Evolutionary conservation across 805 yeast genomes (phyloP).

Genomic region (Candida arabinofermentans): DNA sequence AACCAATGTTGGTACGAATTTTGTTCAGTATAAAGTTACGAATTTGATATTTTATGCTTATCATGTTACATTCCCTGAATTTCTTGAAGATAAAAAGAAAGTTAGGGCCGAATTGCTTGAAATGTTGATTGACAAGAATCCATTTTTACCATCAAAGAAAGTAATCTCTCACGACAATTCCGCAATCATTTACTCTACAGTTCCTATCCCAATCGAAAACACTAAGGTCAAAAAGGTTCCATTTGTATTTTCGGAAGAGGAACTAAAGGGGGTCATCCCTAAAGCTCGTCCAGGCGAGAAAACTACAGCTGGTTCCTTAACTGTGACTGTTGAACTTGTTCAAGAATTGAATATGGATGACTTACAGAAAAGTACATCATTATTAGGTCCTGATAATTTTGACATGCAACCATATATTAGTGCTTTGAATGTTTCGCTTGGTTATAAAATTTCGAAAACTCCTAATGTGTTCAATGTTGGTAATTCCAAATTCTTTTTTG

Average conservation of each 20-base stretch:
- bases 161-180: conserved; percentile 24
- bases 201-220: conserved; percentile 18
- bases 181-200: conserved; percentile 15
- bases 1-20: conserved; percentile 22
- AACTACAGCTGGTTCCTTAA: conserved; percentile 4
- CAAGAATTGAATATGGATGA: conserved; percentile 21
- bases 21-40: conserved; percentile 13
- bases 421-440: conserved; percentile 20
- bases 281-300: conserved; percentile 2
- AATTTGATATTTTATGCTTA: conserved; percentile 18
- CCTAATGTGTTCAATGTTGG: conserved; percentile 22
- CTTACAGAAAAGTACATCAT: conserved; percentile 14
- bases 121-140: conserved; percentile 16
- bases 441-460: conserved; percentile 20
- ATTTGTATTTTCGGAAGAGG: conserved; percentile 16
- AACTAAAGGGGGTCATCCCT: conserved; percentile 17
- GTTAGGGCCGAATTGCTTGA: conserved; percentile 18
- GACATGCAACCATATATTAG: conserved; percentile 22
- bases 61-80: conserved; percentile 21
- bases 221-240: conserved; percentile 13
- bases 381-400: conserved; percentile 16
- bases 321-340: conserved; percentile 19
- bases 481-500: conserved; percentile 20
- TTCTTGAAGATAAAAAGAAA: conserved; percentile 15
- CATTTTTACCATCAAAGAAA: conserved; percentile 10